Conservation (phyloP, 805 yeast genomes). For the Brettanomyces naardenensis region DNA sequence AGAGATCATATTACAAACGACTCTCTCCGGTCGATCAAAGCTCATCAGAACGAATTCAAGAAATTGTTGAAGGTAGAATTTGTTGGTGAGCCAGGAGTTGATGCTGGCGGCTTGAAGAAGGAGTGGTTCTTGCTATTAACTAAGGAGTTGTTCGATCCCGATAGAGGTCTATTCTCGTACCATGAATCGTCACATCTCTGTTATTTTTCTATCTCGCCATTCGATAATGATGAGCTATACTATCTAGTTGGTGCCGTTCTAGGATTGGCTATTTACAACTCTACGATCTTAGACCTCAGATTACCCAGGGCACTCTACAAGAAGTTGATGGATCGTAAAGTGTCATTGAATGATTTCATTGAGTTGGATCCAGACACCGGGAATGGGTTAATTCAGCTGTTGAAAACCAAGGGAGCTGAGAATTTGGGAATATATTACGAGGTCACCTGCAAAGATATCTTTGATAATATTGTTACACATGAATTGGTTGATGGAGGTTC, state of each 20-base stretch:
- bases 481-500: constrained; percentile 58
- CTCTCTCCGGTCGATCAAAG: constrained; percentile 56
- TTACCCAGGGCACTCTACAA: constrained; percentile 77
- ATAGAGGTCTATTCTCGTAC: constrained; percentile 56
- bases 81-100: constrained; percentile 84
- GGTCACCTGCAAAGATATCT: constrained; percentile 44
- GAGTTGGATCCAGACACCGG: constrained; percentile 67
- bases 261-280: constrained; percentile 87
- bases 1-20: constrained; percentile 64
- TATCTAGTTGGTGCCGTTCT: constrained; percentile 77
- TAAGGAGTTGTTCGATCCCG: constrained; percentile 60
- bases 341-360: constrained; percentile 54
- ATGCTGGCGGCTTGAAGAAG: constrained; percentile 89
- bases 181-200: constrained; percentile 61
- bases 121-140: constrained; percentile 87
- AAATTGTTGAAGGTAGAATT: constrained; percentile 76
- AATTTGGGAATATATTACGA: constrained; percentile 54
- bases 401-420: constrained; percentile 37
- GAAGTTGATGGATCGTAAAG: constrained; percentile 49
- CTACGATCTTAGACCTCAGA: constrained; percentile 73
- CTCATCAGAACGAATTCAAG: constrained; percentile 51
- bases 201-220: constrained; percentile 62
- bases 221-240: constrained; percentile 47
- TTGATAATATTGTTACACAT: constrained; percentile 33
- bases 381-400: constrained; percentile 36